Base-by-base conservation (phyloP, 106 monocot genomes). In the Dendrobium huoshanense region DNA sequence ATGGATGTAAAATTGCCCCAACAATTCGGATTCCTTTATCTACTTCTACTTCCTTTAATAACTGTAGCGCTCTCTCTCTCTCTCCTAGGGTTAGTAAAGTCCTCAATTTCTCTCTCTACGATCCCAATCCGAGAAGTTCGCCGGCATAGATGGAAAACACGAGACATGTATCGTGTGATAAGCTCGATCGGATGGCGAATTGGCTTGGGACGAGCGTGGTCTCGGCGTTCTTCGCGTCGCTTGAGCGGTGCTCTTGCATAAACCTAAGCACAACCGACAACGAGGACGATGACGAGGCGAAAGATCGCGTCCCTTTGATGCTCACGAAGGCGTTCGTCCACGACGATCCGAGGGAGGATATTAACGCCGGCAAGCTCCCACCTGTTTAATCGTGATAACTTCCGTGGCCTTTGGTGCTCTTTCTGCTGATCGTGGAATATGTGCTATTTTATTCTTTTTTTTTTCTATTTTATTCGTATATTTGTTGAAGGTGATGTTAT, bases 151-250 rank as follows among this genome's bases (percentile, higher is more conserved):
- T 87, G 87, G 87, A 87, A 79, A 81, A 81, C 67, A 31, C 77
- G 25, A 51, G 73, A 41, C 54, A 73, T 44, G 20, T 45, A n/a
- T 78, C 84, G 24, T 83, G 83, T 75, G 82, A 83, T 41, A 86
- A 83, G 86, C 77, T 83, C 7, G 86, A 86, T 67, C 79, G 87
- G 19, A 55, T 81, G 84, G 81, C 84, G 81, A 80, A 41, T 19
- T 84, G 87, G 87, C 13, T 87, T 27, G 84, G 84, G 37, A 54
- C 87, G 40, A 82, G 87, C 76, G 81, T 87, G 42, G 87, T 81
- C 5, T 81, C 87, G 29, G 87, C 81, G 41, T 87, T 87, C 87
- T 87, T 87, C 84, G 79, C 84, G 31, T 84, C 87, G n/a, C 79
- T 83, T 5, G 83, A 79, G 79, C 79, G 83, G 16, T 83, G 83